Base-by-base conservation (phyloP, 768 basidiomycete genomes). In the Suillus sp. region DNA sequence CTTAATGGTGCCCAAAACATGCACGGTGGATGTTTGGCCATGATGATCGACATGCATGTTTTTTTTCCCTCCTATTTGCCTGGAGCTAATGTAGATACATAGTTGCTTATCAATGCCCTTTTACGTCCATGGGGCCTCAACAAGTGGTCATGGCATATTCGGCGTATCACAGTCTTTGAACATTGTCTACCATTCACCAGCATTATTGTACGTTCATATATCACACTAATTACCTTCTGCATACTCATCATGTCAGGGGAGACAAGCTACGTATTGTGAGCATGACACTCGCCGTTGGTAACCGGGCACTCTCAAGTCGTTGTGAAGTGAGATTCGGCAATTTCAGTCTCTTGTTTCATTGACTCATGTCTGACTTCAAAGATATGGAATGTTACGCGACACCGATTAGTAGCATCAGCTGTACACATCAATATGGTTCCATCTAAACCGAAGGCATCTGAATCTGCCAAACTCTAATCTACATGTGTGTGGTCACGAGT, bases 361-460 rank as follows among this genome's bases (percentile, higher is more conserved):
- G 50, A 27, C 27, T 42, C 11, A 43, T 55, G 11, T 25, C 55
- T 56, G 10, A 2, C 55, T 38, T 56, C 10, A 16, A 51, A 87
- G 86, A 81, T 88, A 45, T 87, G 86, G 86, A 86, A 83, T 61
- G 72, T 71, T 16, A 85, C 82, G 1, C 75, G 80, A 63, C 81
- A 80, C 64, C 80, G 84, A 13, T 74, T 88, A 5, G 81, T 84
- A 10, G 82, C 80, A 7, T 85, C 86, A 1, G 86, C 83, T 1
- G 78, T 81, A 1, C 86, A 87, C 54, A 77, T 82, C 60, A 86
- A 84, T 65, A 86, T 86, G 85, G 68, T 74, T 25, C 79, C 85
- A 1, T 83, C 84, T 10, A 7, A 55, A 27, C 63, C 65, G 43
- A 62, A 25, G 20, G 40, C 20, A 14, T 27, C 59, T 16, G 48